A percentile compares a stretch with the other conserved stretches of the same genome.
phyloP scores from a whole-genome alignment of 1,284 basidiomycete genomes.

The Melanopsichium pennsylvanicum region DNA sequence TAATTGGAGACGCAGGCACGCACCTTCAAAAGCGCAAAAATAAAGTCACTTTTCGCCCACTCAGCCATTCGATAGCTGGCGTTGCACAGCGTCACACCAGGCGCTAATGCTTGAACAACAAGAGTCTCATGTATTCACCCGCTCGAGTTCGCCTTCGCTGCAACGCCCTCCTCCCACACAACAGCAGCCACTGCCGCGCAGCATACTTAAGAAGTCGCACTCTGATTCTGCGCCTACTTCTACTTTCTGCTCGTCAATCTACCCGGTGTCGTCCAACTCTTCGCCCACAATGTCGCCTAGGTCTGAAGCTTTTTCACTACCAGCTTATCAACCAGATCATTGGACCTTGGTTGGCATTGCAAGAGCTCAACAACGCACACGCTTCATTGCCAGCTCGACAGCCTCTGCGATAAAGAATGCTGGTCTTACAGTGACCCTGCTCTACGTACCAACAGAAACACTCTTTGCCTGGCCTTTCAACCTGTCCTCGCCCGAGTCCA shows the following conservation, averaged over 20 bases:
- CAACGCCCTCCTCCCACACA: not conserved
- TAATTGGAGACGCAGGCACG: no score
- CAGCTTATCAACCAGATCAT: constrained; percentile 10
- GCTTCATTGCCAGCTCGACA: not conserved
- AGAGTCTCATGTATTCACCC: constrained; percentile 9
- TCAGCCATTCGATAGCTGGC: no score
- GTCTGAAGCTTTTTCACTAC: not conserved
- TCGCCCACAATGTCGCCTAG: constrained; percentile 8
- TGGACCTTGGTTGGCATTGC: constrained; percentile 26
- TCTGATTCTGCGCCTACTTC: constrained; percentile 4
- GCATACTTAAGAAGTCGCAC: constrained; percentile 26
- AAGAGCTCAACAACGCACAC: constrained; percentile 5
- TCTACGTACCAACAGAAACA: constrained; percentile 28
- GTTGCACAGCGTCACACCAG: no score
- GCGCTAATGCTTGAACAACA: constrained; percentile 23
- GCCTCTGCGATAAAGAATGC: not conserved
- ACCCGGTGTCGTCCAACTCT: not conserved
- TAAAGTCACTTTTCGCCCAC: no score
- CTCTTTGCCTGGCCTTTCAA: constrained; percentile 41
- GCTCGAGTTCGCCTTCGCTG: constrained; percentile 10
- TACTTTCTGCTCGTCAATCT: not conserved
- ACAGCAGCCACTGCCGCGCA: constrained; percentile 8
- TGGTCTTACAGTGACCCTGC: constrained; percentile 23
- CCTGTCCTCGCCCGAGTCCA: constrained; percentile 19
- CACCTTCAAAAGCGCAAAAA: no score